phyloP scores from a whole-genome alignment of 768 basidiomycete species.

The Rhizopogon roseolus region DNA sequence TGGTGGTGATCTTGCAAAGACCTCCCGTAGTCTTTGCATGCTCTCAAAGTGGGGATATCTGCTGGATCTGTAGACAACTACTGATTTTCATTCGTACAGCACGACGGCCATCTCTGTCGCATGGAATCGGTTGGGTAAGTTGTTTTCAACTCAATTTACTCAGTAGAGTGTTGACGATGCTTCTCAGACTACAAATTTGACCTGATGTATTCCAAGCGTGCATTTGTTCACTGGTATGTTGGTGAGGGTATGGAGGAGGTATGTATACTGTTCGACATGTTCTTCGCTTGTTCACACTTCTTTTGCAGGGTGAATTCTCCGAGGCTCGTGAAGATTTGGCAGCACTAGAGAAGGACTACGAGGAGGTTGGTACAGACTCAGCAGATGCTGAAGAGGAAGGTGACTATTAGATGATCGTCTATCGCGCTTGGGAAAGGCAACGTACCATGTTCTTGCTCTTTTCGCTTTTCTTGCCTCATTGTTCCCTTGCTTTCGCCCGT shows the following conservation, averaged over 20 bases:
- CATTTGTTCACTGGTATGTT: constrained; percentile 92
- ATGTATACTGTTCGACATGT: constrained; percentile 7
- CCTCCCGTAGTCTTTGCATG: constrained; percentile 94
- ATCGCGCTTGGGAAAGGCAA: background rate
- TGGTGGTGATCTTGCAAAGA: constrained; percentile 92
- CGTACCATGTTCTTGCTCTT: background rate
- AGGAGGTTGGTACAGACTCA: constrained; percentile 81
- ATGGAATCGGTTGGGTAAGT: constrained; percentile 79
- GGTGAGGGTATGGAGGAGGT: constrained; percentile 99
- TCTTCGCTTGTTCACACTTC: constrained; percentile 5
- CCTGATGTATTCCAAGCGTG: constrained; percentile 94
- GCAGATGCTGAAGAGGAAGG: constrained; percentile 66
- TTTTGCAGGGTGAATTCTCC: constrained; percentile 84
- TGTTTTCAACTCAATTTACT: background rate
- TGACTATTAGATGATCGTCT: constrained; percentile 39
- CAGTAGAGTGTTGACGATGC: constrained; percentile 4
- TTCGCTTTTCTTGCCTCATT: background rate
- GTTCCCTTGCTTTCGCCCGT: background rate
- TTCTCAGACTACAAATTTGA: constrained; percentile 91
- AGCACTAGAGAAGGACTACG: constrained; percentile 93
- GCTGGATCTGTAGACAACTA: background rate
- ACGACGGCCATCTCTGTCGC: constrained; percentile 92
- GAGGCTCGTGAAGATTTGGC: constrained; percentile 98
- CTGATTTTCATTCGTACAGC: constrained; percentile 31
- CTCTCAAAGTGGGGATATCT: constrained; percentile 65